phyloP scores from a whole-genome alignment of 2,329 filamentous ascomycete genomes.

The Pyricularia sp. region DNA sequence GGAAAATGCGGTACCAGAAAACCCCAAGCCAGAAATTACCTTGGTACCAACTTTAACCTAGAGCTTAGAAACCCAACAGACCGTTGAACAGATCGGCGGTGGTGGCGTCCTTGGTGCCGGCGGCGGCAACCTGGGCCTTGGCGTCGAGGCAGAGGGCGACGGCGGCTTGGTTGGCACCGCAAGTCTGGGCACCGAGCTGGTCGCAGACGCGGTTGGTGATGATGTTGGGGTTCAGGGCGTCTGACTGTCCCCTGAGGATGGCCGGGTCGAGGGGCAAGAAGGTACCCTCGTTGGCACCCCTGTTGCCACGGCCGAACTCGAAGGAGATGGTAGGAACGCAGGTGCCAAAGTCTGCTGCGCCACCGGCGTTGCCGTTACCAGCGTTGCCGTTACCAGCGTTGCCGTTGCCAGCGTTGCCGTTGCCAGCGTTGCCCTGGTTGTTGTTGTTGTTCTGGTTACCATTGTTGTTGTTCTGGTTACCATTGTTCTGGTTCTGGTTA shows the following conservation, averaged over 20 bases:
- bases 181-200: conserved; percentile 54
- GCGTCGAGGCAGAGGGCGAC: conserved; percentile 42
- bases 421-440: conserved; percentile 3
- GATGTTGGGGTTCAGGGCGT: conserved; percentile 63
- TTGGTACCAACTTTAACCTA: not conserved
- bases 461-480: conserved; percentile 6
- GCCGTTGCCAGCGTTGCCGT: conserved; percentile 7
- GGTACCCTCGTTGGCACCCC: conserved; percentile 49
- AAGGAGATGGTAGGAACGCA: conserved; percentile 51
- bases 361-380: conserved; percentile 12
- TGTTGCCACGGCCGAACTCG: conserved; percentile 46
- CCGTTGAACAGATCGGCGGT: conserved; percentile 31
- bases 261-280: conserved; percentile 58
- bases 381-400: conserved; percentile 9
- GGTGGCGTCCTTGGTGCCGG: conserved; percentile 23
- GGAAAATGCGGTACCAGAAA: not conserved
- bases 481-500: conserved; percentile 1
- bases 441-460: conserved; percentile 10
- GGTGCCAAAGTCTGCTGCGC: conserved; percentile 39
- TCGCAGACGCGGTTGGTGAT: conserved; percentile 66
- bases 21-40: no score
- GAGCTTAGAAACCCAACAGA: conserved; percentile 13
- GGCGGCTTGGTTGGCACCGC: conserved; percentile 51
- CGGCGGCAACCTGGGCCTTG: conserved; percentile 27
- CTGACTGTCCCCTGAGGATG: conserved; percentile 52